A percentile compares a stretch with the other conserved stretches of the same genome.
These are phyloP conservation scores for Neurospora intermedia DNA, from an alignment of 495 filamentous ascomycete genomes.

Conservation along the genomic window DNA sequence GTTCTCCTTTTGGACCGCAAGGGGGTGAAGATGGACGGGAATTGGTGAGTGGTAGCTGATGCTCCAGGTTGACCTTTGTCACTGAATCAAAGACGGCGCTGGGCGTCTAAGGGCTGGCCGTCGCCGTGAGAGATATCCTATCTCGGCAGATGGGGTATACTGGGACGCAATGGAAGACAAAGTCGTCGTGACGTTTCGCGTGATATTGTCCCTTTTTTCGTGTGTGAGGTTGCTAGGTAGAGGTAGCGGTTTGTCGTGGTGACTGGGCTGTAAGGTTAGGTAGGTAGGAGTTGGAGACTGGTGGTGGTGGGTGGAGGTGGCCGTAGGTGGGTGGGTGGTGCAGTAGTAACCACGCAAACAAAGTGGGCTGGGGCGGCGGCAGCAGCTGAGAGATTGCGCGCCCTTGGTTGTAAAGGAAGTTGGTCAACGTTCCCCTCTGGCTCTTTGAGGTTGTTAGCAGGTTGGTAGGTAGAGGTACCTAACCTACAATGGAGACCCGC, in stretches of 20 bases:
- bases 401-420: neutral
- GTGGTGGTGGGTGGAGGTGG: neutral
- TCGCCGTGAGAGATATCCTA: neutral
- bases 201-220: neutral
- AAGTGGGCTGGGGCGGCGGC: neutral
- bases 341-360: neutral
- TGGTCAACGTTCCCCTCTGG: neutral
- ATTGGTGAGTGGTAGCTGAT: neutral
- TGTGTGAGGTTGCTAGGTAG: neutral
- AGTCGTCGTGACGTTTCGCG: neutral
- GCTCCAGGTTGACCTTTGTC: neutral
- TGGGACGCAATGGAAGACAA: neutral
- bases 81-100: neutral
- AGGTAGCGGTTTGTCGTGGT: neutral
- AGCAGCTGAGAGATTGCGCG: neutral
- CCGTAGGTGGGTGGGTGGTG: neutral
- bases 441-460: neutral
- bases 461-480: neutral
- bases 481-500: neutral
- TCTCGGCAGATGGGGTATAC: neutral
- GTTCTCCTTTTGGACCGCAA: neutral
- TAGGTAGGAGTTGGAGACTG: neutral
- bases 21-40: neutral
- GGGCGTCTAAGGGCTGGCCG: neutral
- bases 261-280: neutral